A percentile compares a stretch with the other conserved stretches of the same genome.
Evolutionary conservation across 805 yeast genomes (phyloP).

Genomic region (Yarrowia sp.): DNA sequence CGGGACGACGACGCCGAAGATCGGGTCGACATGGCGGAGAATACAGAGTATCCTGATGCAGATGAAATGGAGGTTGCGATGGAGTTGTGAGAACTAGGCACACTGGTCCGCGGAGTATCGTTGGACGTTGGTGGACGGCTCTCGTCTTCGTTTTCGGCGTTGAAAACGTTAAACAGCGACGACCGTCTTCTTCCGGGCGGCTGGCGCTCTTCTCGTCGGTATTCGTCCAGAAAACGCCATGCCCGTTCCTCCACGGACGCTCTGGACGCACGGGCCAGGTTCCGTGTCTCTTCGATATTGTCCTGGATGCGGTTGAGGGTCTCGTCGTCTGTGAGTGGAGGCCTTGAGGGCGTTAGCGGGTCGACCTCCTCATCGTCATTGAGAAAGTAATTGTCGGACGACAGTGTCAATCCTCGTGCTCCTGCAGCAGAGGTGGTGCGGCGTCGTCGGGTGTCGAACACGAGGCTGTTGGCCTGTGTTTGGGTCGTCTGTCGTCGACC

Average conservation of each 20-base stretch:
- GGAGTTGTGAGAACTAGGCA: background rate
- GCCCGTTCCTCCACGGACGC: slow-evolving; percentile 22
- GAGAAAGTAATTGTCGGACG: slow-evolving; percentile 19
- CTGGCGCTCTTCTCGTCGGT: background rate
- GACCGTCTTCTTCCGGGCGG: slow-evolving; percentile 1
- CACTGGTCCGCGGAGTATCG: background rate
- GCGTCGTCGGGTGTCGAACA: background rate
- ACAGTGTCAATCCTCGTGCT: background rate
- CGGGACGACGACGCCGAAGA: slow-evolving; percentile 11
- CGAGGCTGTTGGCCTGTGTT: background rate
- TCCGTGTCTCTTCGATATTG: background rate
- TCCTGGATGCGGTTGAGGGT: slow-evolving; percentile 19
- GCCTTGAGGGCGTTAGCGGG: background rate
- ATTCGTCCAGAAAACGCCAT: slow-evolving; percentile 21
- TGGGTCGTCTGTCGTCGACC: background rate
- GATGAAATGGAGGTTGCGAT: slow-evolving; percentile 1
- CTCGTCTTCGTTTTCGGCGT: background rate
- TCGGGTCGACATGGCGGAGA: background rate
- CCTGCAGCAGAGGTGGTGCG: background rate
- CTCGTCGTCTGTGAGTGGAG: background rate
- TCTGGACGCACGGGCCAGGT: background rate
- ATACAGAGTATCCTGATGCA: slow-evolving; percentile 7
- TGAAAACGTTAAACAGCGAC: slow-evolving; percentile 6
- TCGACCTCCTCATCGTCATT: slow-evolving; percentile 16
- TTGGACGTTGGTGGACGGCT: background rate